Conservation (phyloP, 139 green algal species). For the Coelastrella sp. region DNA sequence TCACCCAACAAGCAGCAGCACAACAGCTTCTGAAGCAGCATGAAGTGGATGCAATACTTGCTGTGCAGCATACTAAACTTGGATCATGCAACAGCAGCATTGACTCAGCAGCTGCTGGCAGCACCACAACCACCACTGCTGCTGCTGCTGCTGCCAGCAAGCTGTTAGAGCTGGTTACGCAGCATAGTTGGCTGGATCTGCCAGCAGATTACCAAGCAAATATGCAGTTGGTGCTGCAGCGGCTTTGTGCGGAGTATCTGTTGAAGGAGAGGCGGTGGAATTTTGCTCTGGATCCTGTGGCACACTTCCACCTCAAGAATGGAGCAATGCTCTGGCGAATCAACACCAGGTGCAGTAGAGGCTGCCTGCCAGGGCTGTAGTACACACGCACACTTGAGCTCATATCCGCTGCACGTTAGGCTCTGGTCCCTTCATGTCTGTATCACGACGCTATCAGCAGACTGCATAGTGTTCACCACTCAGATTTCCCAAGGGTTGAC, state of each 20-base stretch:
- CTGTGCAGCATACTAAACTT: too few species aligned
- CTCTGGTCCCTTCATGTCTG: too few species aligned
- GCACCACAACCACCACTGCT: not conserved
- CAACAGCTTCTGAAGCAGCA: not conserved
- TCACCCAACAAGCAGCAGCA: not conserved
- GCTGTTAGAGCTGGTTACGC: constrained; percentile 30
- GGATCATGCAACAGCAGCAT: not conserved
- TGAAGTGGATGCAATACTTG: not conserved
- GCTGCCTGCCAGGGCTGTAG: not conserved
- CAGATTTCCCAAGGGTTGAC: too few species aligned
- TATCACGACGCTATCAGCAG: too few species aligned
- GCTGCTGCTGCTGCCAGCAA: not conserved
- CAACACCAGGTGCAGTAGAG: constrained; percentile 63
- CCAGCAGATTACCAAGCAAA: not conserved
- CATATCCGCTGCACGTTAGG: too few species aligned
- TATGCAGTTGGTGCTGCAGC: constrained; percentile 62
- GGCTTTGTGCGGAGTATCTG: constrained; percentile 76
- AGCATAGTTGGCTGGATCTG: constrained; percentile 44
- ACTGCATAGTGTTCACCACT: too few species aligned
- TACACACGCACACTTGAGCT: too few species aligned
- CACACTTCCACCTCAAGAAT: constrained; percentile 91
- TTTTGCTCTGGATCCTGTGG: constrained; percentile 85
- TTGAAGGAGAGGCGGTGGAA: constrained; percentile 68
- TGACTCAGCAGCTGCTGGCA: not conserved
- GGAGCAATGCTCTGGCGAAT: constrained; percentile 77